Percentiles rank a stretch among this genome's conserved stretches.
Conservation (phyloP, 2,329 filamentous ascomycete species). For the Pyrenophora graminea region DNA sequence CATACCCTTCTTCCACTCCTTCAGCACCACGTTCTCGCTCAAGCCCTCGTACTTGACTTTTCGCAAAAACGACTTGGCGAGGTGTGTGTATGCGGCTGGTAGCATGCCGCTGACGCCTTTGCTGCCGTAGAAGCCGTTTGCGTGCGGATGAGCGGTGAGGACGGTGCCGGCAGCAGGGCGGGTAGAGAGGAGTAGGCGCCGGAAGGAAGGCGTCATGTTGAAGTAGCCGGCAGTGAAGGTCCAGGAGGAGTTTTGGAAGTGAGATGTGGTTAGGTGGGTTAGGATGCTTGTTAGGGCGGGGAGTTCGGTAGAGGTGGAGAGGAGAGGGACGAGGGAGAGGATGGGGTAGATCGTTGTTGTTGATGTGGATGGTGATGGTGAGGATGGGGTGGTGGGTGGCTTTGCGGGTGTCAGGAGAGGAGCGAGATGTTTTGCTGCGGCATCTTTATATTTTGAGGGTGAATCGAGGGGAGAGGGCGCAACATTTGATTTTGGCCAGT, state of each 20-base stretch:
- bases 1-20: slow-evolving; percentile 85
- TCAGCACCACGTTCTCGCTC: slow-evolving; percentile 67
- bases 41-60: slow-evolving; percentile 59
- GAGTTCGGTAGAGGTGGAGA: slow-evolving; percentile 87
- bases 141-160: slow-evolving; percentile 88
- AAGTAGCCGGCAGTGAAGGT: slow-evolving; percentile 98
- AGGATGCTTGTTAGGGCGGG: slow-evolving; percentile 79
- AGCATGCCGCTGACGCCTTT: slow-evolving; percentile 87
- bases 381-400: slow-evolving; percentile 43
- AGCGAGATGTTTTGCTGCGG: slow-evolving; percentile 68
- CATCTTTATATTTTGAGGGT: slow-evolving; percentile 69
- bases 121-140: slow-evolving; percentile 93
- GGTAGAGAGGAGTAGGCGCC: slow-evolving; percentile 75
- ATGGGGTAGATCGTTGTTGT: slow-evolving; percentile 76
- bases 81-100: slow-evolving; percentile 87
- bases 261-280: slow-evolving; percentile 67
- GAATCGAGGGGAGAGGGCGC: slow-evolving; percentile 74
- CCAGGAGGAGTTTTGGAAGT: slow-evolving; percentile 76
- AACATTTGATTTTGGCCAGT: slow-evolving; percentile 77
- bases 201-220: slow-evolving; percentile 87
- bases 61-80: slow-evolving; percentile 79
- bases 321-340: slow-evolving; percentile 83
- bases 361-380: slow-evolving; percentile 34
- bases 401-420: slow-evolving; percentile 64
- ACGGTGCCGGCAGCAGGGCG: slow-evolving; percentile 74